Conservation (phyloP, 768 basidiomycete genomes). For the Lactarius sp. region DNA sequence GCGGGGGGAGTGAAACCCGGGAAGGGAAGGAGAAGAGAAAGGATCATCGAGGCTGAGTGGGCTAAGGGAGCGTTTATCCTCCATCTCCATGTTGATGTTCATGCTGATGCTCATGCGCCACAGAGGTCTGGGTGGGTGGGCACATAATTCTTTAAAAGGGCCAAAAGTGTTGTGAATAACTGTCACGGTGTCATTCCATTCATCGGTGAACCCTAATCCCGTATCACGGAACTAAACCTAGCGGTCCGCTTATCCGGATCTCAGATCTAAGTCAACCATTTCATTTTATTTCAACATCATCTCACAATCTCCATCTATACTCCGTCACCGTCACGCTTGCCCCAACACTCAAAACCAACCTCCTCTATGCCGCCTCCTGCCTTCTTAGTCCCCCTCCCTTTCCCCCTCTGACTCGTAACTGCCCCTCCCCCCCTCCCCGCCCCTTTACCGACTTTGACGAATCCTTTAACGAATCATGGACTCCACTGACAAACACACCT, state of each 20-base stretch:
- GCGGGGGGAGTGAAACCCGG: neutral
- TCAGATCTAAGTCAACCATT: neutral
- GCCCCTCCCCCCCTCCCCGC: neutral
- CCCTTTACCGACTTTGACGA: neutral
- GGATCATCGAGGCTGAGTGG: conserved; percentile 1
- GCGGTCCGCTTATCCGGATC: neutral
- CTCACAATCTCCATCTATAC: neutral
- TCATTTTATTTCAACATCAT: neutral
- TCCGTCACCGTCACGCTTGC: conserved; percentile 3
- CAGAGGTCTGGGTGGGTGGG: no score
- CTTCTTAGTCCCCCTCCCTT: neutral
- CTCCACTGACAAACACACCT: conserved; percentile 31
- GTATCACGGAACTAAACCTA: no score
- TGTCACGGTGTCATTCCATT: no score
- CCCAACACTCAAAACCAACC: neutral
- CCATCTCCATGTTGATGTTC: neutral
- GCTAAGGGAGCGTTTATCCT: neutral
- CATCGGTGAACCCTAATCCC: no score
- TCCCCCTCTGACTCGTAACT: neutral
- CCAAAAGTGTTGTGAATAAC: no score
- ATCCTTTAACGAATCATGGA: conserved; percentile 29
- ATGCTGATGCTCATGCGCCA: no score
- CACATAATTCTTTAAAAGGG: no score
- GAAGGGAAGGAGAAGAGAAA: neutral
- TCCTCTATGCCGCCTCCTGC: neutral